These are phyloP conservation scores for Metschnikowia lochheadii DNA, from an alignment of 805 yeast species.

Conservation along the genomic window DNA sequence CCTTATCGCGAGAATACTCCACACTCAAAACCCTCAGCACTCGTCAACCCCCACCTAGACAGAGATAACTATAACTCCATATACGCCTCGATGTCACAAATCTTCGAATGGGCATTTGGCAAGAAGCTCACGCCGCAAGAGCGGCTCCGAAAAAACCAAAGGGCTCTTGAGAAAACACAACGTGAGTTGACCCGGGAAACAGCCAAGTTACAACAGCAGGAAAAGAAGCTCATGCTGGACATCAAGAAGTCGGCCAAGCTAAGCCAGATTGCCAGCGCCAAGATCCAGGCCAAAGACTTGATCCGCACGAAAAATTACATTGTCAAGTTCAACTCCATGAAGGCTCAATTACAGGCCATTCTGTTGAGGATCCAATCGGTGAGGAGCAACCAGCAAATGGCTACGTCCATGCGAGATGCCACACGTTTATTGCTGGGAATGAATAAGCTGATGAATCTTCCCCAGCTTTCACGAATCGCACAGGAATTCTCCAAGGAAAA, in stretches of 20 bases:
- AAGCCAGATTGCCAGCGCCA: constrained; percentile 85
- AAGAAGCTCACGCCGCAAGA: constrained; percentile 93
- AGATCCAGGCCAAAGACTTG: constrained; percentile 92
- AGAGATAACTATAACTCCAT: neutral
- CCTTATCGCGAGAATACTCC: constrained; percentile 7
- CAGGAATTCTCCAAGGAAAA: constrained; percentile 94
- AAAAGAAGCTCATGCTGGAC: constrained; percentile 78
- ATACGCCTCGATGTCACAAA: constrained; percentile 16
- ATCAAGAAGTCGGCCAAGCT: constrained; percentile 88
- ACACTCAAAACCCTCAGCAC: neutral
- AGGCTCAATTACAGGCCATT: constrained; percentile 93
- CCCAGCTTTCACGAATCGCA: constrained; percentile 81
- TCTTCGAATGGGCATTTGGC: constrained; percentile 93
- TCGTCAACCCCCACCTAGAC: no score
- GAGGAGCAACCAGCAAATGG: constrained; percentile 92
- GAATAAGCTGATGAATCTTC: constrained; percentile 88
- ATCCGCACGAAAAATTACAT: constrained; percentile 82
- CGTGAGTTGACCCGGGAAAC: constrained; percentile 89
- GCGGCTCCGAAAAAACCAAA: constrained; percentile 87
- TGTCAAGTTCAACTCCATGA: constrained; percentile 87
- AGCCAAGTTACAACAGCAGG: constrained; percentile 82
- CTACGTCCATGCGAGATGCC: constrained; percentile 90
- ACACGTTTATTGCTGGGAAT: constrained; percentile 77
- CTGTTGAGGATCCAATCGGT: constrained; percentile 89
- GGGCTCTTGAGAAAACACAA: constrained; percentile 92